Conservation (phyloP, 2,329 filamentous ascomycete species). For the Aphanocladium album region DNA sequence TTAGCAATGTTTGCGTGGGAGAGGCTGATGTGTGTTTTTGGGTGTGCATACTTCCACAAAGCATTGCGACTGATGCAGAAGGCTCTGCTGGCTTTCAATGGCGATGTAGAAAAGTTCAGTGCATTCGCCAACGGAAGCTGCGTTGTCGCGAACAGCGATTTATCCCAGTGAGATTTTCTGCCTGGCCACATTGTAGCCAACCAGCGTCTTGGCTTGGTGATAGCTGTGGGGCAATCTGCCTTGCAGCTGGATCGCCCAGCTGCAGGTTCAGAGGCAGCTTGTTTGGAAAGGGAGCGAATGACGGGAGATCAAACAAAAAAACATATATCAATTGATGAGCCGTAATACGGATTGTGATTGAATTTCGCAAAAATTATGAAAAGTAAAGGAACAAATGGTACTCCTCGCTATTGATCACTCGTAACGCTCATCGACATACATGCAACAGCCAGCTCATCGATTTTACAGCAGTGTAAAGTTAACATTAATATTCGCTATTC, state of each 20-base stretch:
- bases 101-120: conserved; percentile 19
- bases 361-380: too few species aligned
- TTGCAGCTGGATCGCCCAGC: neutral
- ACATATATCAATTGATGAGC: too few species aligned
- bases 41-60: conserved; percentile 40
- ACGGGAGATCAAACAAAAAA: too few species aligned
- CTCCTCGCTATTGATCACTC: too few species aligned
- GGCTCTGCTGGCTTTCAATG: conserved; percentile 27
- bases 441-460: too few species aligned
- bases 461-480: too few species aligned
- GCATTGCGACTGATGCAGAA: conserved; percentile 33
- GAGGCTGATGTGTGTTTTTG: too few species aligned
- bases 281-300: too few species aligned
- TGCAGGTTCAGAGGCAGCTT: neutral
- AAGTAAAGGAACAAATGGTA: too few species aligned
- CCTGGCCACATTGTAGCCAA: neutral
- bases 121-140: neutral
- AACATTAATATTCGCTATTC: conserved; percentile 9
- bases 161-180: conserved; percentile 10
- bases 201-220: neutral
- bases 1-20: too few species aligned
- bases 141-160: neutral
- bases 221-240: neutral
- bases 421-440: too few species aligned
- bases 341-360: too few species aligned